These are phyloP conservation scores for Naganishia vaughanmartiniae DNA, from an alignment of 768 basidiomycete species.

Conservation along the genomic window DNA sequence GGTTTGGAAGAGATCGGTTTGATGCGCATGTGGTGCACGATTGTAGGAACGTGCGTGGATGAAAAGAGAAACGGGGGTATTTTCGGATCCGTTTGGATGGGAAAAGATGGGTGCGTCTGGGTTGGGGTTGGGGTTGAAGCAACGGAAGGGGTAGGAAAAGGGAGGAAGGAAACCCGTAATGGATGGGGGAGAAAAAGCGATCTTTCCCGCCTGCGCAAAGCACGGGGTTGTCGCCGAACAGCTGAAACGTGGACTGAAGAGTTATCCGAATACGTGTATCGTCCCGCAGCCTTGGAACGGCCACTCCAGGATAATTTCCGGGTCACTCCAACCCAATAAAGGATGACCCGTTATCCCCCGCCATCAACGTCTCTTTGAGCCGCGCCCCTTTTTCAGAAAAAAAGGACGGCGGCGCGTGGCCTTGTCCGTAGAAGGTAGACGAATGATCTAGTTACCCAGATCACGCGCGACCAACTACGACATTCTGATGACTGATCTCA, in stretches of 20 bases:
- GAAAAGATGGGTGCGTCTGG: background rate
- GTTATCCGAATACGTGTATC: too few relatives aligned
- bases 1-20: constrained; percentile 8
- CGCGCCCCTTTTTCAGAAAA: too few relatives aligned
- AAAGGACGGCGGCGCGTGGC: background rate
- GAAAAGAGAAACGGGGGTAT: background rate
- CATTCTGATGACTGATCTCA: too few relatives aligned
- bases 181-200: background rate
- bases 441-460: too few relatives aligned
- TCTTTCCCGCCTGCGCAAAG: background rate
- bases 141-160: background rate
- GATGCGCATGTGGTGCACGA: background rate
- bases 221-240: too few relatives aligned
- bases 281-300: too few relatives aligned
- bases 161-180: background rate
- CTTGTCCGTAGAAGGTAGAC: background rate
- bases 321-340: background rate
- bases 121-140: background rate
- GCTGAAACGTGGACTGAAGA: too few relatives aligned
- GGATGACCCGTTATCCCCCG: background rate
- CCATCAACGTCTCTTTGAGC: constrained; percentile 3
- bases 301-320: constrained; percentile 7
- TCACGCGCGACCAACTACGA: too few relatives aligned
- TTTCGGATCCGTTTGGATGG: constrained; percentile 16
- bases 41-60: constrained; percentile 1